Evolutionary conservation across 768 basidiomycete genomes (phyloP), one percentile per base, ranked within the genome.

Genomic region (Pulveroboletus sp.): DNA sequence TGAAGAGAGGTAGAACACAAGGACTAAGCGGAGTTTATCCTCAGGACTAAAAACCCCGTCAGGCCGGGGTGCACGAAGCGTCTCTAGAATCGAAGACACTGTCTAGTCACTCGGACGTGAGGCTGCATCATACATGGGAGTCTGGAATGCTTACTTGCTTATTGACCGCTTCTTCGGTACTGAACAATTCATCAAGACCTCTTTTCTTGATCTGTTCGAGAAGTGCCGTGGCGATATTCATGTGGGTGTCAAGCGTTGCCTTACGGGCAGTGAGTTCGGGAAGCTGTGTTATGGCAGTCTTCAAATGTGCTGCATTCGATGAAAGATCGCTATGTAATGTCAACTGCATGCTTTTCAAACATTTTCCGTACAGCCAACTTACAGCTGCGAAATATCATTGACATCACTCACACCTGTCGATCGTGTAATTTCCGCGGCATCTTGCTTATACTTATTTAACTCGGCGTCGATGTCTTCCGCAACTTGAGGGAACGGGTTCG

Each of bases 141-240:
- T 4, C 11, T 1, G 23, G 4, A 3, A 39, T 8, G 56, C 69
- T 44, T 57, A 89, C 90, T 75, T 92, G 92, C 65, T 92, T 93
- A 23, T 78, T 77, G 55, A 90, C 88, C 5, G 85, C 82, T 68
- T 99, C 97, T 73, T 99, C 97, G 24, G 85, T 84, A 61, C 94
- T 94, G 72, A 97, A 98, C n/a, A 99, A 76, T 61, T 95, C 95
- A 67, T 99, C 97, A 27, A 99, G 76, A 4, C 90, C 92, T 31
- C 97, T 82, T 50, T 84, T 85, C 72, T 97, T 97, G 73, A 99
- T 97, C 32, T 97, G 85, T 65, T 95, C 93, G 24, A 99, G 73
- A 10, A 99, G 71, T 16, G 94, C 88, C 12, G 94, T 97, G 32
- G 95, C 95, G 47, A 99, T 95, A 69, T 98, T 97, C 94, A 99